A percentile compares a stretch with the other conserved stretches of the same genome.
Conservation (phyloP, 2,329 filamentous ascomycete species). For the Periconia macrospinosa region DNA sequence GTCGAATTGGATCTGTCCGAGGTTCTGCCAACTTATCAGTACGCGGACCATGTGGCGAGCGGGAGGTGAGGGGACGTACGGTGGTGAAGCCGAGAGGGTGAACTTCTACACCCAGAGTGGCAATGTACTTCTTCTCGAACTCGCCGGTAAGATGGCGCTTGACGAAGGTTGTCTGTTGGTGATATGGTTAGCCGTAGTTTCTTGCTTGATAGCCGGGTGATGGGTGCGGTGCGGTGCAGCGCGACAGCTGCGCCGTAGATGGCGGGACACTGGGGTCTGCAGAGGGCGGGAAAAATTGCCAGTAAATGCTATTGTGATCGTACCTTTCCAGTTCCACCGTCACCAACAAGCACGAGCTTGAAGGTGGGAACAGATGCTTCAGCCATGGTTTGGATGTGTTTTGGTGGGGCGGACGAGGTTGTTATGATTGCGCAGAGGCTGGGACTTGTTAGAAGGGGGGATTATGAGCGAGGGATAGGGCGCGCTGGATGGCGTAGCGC, state of each 20-base stretch:
- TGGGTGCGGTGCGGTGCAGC: too few relatives aligned
- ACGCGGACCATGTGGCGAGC: slow-evolving; percentile 9
- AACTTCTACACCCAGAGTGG: slow-evolving; percentile 98
- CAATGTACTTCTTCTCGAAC: slow-evolving; percentile 99
- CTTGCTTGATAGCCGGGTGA: background rate
- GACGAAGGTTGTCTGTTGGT: slow-evolving; percentile 91
- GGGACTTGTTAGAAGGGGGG: slow-evolving; percentile 17
- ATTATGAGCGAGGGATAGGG: background rate
- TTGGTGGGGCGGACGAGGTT: slow-evolving; percentile 35
- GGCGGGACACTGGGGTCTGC: background rate
- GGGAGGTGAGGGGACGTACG: slow-evolving; percentile 60
- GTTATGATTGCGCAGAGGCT: slow-evolving; percentile 32
- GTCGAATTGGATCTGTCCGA: slow-evolving; percentile 95
- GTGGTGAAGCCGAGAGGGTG: slow-evolving; percentile 98
- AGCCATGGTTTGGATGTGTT: slow-evolving; percentile 57
- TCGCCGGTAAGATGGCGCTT: slow-evolving; percentile 99
- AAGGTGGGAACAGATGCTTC: slow-evolving; percentile 74
- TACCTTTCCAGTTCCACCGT: slow-evolving; percentile 99
- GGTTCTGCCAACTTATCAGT: slow-evolving; percentile 63
- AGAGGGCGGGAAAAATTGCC: slow-evolving; percentile 8
- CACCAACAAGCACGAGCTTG: slow-evolving; percentile 99
- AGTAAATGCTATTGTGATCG: slow-evolving; percentile 34
- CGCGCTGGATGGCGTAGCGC: slow-evolving; percentile 10
- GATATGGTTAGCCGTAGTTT: slow-evolving; percentile 24
- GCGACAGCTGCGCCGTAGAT: background rate